Conservation (phyloP, 352 stramenopile genomes). For the Phytophthora colocasiae region DNA sequence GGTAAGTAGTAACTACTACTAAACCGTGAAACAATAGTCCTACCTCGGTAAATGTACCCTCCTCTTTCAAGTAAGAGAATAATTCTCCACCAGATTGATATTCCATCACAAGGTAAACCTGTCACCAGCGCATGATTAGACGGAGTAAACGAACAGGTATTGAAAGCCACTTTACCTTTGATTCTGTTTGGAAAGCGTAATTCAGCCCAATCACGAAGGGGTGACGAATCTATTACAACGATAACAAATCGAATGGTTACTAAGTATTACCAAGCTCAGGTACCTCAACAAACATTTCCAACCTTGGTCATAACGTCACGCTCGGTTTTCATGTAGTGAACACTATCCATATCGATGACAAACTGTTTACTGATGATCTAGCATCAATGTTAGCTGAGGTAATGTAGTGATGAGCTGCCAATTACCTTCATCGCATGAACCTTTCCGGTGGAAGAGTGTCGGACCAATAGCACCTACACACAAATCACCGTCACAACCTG, state of each 20-base stretch:
- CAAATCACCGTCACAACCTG: slow-evolving; percentile 1
- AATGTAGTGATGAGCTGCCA: too few species aligned
- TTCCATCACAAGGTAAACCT: slow-evolving; percentile 84
- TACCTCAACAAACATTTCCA: not conserved
- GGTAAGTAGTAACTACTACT: too few species aligned
- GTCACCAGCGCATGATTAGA: not conserved
- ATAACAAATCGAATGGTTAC: not conserved
- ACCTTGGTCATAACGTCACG: slow-evolving; percentile 90
- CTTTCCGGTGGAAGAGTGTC: slow-evolving; percentile 57
- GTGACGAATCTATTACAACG: slow-evolving; percentile 63
- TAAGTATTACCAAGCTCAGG: not conserved
- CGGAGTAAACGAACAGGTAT: not conserved
- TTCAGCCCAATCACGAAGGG: slow-evolving; percentile 83
- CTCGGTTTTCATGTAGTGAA: slow-evolving; percentile 83
- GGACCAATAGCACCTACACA: slow-evolving; percentile 74
- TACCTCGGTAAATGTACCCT: slow-evolving; percentile 77
- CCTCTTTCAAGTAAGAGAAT: slow-evolving; percentile 73
- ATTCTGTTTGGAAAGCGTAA: slow-evolving; percentile 85
- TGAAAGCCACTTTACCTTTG: slow-evolving; percentile 54
- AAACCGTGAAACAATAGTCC: too few species aligned
- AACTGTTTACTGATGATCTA: slow-evolving; percentile 90
- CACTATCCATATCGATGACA: slow-evolving; percentile 79
- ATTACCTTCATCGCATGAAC: slow-evolving; percentile 86
- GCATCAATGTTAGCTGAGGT: too few species aligned
- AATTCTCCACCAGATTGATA: slow-evolving; percentile 85